phyloP scores from a whole-genome alignment of 1,139 yeast genomes.

The Arxiozyma bovina region DNA sequence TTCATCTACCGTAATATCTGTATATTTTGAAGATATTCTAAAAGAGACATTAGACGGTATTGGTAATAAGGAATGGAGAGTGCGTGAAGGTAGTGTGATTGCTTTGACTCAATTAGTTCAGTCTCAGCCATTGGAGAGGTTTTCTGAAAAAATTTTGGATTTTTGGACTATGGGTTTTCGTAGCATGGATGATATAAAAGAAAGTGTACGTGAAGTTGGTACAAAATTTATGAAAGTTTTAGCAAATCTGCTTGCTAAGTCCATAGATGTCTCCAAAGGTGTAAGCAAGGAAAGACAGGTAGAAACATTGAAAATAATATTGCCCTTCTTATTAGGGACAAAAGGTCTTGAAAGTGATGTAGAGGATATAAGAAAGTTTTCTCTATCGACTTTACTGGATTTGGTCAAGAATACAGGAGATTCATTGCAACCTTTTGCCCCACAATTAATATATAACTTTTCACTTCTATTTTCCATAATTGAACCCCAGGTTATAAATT shows the following conservation, averaged over 20 bases:
- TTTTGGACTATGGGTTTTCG: slow-evolving; percentile 89
- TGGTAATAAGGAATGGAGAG: slow-evolving; percentile 88
- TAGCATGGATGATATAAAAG: slow-evolving; percentile 88
- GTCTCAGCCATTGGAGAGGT: slow-evolving; percentile 45
- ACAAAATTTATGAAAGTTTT: slow-evolving; percentile 56
- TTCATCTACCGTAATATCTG: slow-evolving; percentile 45
- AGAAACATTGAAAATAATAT: slow-evolving; percentile 48
- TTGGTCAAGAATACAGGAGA: slow-evolving; percentile 56
- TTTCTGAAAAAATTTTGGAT: slow-evolving; percentile 48
- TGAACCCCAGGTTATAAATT: slow-evolving; percentile 87
- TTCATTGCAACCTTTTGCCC: slow-evolving; percentile 59
- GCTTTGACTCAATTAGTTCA: slow-evolving; percentile 69
- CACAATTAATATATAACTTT: slow-evolving; percentile 61
- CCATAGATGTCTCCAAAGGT: slow-evolving; percentile 34
- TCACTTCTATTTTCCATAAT: slow-evolving; percentile 69
- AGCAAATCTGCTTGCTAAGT: slow-evolving; percentile 53
- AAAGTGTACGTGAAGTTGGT: slow-evolving; percentile 83
- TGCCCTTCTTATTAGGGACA: slow-evolving; percentile 74
- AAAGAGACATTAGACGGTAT: slow-evolving; percentile 59
- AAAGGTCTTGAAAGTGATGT: slow-evolving; percentile 80
- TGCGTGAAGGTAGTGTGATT: slow-evolving; percentile 76
- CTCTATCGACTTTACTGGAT: slow-evolving; percentile 63
- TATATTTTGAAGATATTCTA: slow-evolving; percentile 51
- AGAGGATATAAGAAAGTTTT: slow-evolving; percentile 71
- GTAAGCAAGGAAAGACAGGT: slow-evolving; percentile 39